Base-by-base conservation (phyloP, 208 protist genomes). In the Kentomonas sorsogonicus region DNA sequence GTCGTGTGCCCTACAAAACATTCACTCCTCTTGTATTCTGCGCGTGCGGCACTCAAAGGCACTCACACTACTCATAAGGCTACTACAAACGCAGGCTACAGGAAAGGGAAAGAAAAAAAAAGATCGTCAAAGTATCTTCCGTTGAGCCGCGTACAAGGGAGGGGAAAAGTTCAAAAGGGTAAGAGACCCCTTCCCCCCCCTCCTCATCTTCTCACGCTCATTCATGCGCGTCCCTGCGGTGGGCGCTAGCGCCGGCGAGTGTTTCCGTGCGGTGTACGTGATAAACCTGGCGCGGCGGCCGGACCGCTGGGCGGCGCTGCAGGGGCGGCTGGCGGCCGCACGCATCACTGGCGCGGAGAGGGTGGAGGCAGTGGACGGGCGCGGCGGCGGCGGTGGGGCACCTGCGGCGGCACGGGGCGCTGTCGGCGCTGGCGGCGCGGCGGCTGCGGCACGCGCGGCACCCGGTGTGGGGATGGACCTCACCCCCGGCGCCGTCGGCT, bases 381-480 rank as follows among this genome's bases (percentile, higher is more conserved):
- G 40, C 0, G n/a, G 11, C 0, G 2, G 40, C 79, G 3, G 55
- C 78, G 43, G 33, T 72, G 27, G 33, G 50, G 13, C 56, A 52
- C 33, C 67, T 75, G 26, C 41, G 65, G 18, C 57, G 53, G 3
- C 65, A 57, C 40, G 82, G 86, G 25, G 53, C 91, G 15, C 51
- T 94, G 15, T 89, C 87, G 6, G 33, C 57, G 26, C 61, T 94
- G 3, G 87, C 83, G 16, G 41, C 60, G 16, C 27, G 56, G 26
- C 87, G 87, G 0, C 53, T 91, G 40, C 45, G 53, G 7, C 69
- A 74, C 41, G 53, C 55, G 2, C 31, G n/a, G 3, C 69, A 77
- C 18, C 77, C 54, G 15, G 72, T 94, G 30, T 94, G 87, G 83
- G 87, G 11, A 94, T 94, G 87, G 87, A 94, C 53, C 59, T 94